These are phyloP conservation scores for Populus hybrid DNA, from an alignment of 441 rosid genomes.

Conservation along the genomic window DNA sequence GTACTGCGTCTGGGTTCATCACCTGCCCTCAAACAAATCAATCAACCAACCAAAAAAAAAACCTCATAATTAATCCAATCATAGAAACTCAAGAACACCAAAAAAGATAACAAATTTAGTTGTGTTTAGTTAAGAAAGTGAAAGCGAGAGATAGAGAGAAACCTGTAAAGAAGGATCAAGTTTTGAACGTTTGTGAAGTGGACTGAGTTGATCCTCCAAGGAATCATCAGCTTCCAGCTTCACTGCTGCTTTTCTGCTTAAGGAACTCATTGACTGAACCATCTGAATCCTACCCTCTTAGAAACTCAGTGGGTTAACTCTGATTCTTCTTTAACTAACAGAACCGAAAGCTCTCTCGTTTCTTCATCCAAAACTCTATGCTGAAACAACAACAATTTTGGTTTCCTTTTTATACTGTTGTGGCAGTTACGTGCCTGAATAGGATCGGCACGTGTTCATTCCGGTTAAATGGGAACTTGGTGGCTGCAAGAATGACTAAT, in stretches of 20 bases:
- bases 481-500: neutral
- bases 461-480: neutral
- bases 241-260: slow-evolving; percentile 18
- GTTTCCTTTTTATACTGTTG: neutral
- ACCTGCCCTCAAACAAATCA: neutral
- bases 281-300: neutral
- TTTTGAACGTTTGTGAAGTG: slow-evolving; percentile 34
- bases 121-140: neutral
- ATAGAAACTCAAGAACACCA: neutral
- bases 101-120: neutral
- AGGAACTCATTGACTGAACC: slow-evolving; percentile 45
- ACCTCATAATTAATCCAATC: neutral
- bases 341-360: neutral
- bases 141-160: neutral
- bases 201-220: slow-evolving; percentile 29
- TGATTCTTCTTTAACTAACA: neutral
- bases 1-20: neutral
- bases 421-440: slow-evolving; percentile 17
- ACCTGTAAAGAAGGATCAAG: slow-evolving; percentile 32
- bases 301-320: slow-evolving; percentile 3
- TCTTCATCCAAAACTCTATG: neutral
- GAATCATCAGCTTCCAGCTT: slow-evolving; percentile 38
- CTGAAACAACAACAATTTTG: neutral
- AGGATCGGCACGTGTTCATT: slow-evolving; percentile 11
- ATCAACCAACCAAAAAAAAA: neutral